Percentiles rank a stretch among this genome's conserved stretches.
Evolutionary conservation across 148 eudicot species (phyloP).

Genomic region (Bassia scoparia): DNA sequence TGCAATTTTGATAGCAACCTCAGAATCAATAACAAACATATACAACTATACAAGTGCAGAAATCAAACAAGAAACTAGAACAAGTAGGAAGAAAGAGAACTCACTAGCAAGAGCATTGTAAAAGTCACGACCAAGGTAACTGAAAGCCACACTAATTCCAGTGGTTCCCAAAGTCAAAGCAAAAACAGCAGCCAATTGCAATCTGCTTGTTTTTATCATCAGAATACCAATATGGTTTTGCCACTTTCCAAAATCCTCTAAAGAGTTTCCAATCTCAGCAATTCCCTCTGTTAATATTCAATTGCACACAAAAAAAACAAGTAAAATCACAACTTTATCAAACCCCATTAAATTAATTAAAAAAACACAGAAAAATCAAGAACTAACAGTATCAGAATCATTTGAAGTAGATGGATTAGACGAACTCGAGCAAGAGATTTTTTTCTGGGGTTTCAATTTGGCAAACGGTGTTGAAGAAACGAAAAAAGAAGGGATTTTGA

Average conservation of each 20-base stretch:
- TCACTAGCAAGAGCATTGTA: slow-evolving; percentile 89
- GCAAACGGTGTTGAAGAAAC: slow-evolving; percentile 13
- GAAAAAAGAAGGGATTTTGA: slow-evolving; percentile 3
- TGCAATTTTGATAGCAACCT: too few species aligned
- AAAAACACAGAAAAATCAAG: background rate
- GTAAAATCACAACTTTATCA: background rate
- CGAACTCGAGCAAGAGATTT: slow-evolving; percentile 6
- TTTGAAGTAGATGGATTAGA: slow-evolving; percentile 14
- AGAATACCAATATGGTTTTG: slow-evolving; percentile 89
- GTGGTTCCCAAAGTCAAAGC: slow-evolving; percentile 86
- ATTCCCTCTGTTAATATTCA: slow-evolving; percentile 38
- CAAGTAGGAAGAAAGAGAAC: slow-evolving; percentile 19
- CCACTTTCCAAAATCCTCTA: slow-evolving; percentile 88
- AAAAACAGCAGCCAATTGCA: slow-evolving; percentile 81
- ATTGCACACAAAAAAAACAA: background rate
- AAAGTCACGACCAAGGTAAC: slow-evolving; percentile 93
- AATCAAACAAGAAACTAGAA: too few species aligned
- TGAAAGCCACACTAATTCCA: slow-evolving; percentile 91
- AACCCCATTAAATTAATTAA: slow-evolving; percentile 1
- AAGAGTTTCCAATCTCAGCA: slow-evolving; percentile 48
- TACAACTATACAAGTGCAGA: background rate
- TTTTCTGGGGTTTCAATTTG: slow-evolving; percentile 23
- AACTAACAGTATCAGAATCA: slow-evolving; percentile 27
- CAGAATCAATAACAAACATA: too few species aligned
- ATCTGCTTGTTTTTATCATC: slow-evolving; percentile 79